Evolutionary conservation across 1,284 basidiomycete genomes (phyloP).

Genomic region (Tylopilus sp.): DNA sequence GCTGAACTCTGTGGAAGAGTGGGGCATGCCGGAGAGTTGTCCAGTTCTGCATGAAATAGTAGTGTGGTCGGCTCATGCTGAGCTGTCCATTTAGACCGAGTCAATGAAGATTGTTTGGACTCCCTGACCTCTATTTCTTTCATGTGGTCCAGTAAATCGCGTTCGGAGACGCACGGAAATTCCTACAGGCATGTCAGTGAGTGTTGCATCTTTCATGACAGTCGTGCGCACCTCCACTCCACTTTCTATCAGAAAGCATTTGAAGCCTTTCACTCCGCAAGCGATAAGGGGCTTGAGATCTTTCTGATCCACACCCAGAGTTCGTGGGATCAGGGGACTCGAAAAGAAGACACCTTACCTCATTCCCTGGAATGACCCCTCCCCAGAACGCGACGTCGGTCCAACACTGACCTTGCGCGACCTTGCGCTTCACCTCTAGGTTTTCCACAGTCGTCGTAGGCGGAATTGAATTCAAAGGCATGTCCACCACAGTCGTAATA

Average conservation of each 20-base stretch:
- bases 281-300: constrained; percentile 68
- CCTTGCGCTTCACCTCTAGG: constrained; percentile 64
- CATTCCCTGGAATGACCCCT: constrained; percentile 86
- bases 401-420: constrained; percentile 72
- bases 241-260: constrained; percentile 92
- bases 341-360: constrained; percentile 41
- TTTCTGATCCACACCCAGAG: constrained; percentile 31
- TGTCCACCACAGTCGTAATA: constrained; percentile 89
- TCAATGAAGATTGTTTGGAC: background rate
- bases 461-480: constrained; percentile 94
- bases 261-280: constrained; percentile 88
- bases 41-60: constrained; percentile 90
- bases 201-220: background rate
- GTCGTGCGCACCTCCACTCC: constrained; percentile 72
- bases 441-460: constrained; percentile 84
- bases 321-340: background rate
- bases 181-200: constrained; percentile 51
- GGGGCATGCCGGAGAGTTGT: constrained; percentile 22
- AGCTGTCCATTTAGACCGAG: constrained; percentile 9
- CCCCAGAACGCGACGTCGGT: constrained; percentile 94
- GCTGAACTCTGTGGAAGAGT: constrained; percentile 15
- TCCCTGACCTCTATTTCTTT: constrained; percentile 59
- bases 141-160: constrained; percentile 73
- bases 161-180: constrained; percentile 79
- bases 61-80: constrained; percentile 68